Conservation (phyloP, 441 rosid genomes). For the Corymbia citriodora region DNA sequence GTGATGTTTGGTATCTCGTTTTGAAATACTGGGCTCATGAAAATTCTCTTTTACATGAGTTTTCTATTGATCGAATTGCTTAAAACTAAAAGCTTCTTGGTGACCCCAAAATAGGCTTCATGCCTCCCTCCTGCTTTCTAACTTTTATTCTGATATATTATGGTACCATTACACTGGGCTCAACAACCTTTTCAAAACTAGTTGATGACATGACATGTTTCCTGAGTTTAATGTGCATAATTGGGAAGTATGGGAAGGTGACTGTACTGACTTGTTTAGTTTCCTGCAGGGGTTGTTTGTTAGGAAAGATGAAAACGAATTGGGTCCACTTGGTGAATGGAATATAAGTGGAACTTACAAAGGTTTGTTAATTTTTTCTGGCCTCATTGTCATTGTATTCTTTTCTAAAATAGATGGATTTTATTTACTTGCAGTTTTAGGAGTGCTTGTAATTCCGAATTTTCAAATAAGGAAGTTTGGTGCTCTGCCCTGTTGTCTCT, state of each 20-base stretch:
- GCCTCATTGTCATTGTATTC: neutral
- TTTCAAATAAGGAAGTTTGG: neutral
- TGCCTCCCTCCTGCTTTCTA: neutral
- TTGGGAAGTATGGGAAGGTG: neutral
- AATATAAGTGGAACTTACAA: constrained; percentile 96
- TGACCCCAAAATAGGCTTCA: neutral
- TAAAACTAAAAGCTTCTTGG: neutral
- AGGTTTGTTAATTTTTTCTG: constrained; percentile 46
- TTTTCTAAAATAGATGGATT: neutral
- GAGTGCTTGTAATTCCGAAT: neutral
- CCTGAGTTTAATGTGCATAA: neutral
- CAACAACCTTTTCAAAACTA: neutral
- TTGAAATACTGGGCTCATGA: neutral
- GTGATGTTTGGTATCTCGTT: neutral
- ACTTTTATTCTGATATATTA: neutral
- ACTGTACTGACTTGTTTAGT: constrained; percentile 5
- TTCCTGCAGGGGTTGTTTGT: constrained; percentile 77
- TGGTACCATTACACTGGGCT: neutral
- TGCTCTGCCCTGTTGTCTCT: neutral
- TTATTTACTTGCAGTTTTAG: neutral
- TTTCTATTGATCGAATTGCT: neutral
- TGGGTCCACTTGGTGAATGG: constrained; percentile 76
- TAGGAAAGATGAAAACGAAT: constrained; percentile 53
- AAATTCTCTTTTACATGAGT: neutral
- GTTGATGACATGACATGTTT: neutral